Base-by-base conservation (phyloP, 148 eudicot species). In the Cornus suecica region DNA sequence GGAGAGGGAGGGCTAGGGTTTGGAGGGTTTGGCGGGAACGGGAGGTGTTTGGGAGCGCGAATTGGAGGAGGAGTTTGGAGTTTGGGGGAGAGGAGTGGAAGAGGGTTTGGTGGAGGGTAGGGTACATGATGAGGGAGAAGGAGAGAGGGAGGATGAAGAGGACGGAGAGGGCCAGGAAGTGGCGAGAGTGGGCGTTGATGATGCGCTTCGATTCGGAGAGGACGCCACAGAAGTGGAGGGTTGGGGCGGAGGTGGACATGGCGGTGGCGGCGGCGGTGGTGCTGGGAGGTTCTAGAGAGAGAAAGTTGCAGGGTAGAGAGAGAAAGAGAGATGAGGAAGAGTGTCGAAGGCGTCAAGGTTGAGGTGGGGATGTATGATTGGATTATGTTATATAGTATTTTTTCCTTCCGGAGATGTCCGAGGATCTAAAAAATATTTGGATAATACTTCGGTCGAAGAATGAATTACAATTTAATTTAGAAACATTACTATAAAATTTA, bases 141-240 rank as follows among this genome's bases (percentile, higher is more conserved):
- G 86, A 83, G 66, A 86, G 82, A 24, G 88, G 88, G 60, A 85
- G 84, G 66, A 87, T 83, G 80, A 85, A 87, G 77, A 87, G 70
- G 73, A 89, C 83, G 29, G 88, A 81, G 30, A 83, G 90, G 9
- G 84, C 85, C 26, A 87, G 80, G 86, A 89, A 89, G 74, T 87
- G 92, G 74, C 86, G 84, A 2, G 82, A 75, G 80, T 88, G 88
- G 7, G 88, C 75, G 63, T 78, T 80, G 78, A 87, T 76, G 34
- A 89, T 81, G 0, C 87, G 84, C 52, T 66, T 85, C n/a, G 90
- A 72, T 77, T 83, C 87, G 0, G 88, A 80, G 23, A 87, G 64
- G 6, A 87, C 83, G 27, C 80, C 79, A 52, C 68, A 20, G 79
- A 87, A 58, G 77, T 80, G 83, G 2, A 76, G 6, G 84, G 84